Evolutionary conservation across 352 stramenopile species (phyloP).

Genomic region (Phytophthora citricola): DNA sequence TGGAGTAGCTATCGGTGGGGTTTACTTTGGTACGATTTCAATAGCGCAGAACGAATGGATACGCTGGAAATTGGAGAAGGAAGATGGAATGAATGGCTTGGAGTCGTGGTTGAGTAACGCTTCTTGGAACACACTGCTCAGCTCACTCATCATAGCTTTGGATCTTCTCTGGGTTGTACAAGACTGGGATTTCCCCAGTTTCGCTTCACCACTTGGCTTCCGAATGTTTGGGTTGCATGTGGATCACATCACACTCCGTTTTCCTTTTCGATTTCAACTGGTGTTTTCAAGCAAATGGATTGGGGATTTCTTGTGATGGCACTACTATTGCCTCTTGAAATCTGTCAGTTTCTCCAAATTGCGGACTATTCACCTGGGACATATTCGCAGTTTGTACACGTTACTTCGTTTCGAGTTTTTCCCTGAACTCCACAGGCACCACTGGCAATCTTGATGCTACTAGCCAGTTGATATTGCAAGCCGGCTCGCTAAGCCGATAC

Average conservation of each 20-base stretch:
- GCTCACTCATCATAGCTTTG: slow-evolving; percentile 42
- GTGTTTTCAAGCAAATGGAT: slow-evolving; percentile 59
- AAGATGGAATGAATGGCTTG: slow-evolving; percentile 3
- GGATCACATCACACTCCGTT: slow-evolving; percentile 34
- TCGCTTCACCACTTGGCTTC: slow-evolving; percentile 39
- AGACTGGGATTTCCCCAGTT: slow-evolving; percentile 58
- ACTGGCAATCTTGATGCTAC: slow-evolving; percentile 11
- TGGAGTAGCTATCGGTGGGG: slow-evolving; percentile 30
- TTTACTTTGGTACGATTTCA: slow-evolving; percentile 38
- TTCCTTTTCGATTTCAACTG: slow-evolving; percentile 23
- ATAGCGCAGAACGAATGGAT: slow-evolving; percentile 36
- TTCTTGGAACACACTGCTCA: slow-evolving; percentile 47
- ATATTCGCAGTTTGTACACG: slow-evolving; percentile 45
- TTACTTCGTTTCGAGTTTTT: slow-evolving; percentile 36
- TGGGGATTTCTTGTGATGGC: slow-evolving; percentile 56
- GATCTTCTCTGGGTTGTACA: slow-evolving; percentile 64
- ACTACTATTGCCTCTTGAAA: slow-evolving; percentile 55
- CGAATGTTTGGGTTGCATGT: slow-evolving; percentile 51
- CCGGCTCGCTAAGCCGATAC: slow-evolving; percentile 57
- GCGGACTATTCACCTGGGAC: slow-evolving; percentile 39
- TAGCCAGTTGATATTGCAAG: slow-evolving; percentile 32
- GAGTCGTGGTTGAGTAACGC: slow-evolving; percentile 44
- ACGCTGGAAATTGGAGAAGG: slow-evolving; percentile 21
- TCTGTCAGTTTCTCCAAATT: slow-evolving; percentile 58
- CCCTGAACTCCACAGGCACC: slow-evolving; percentile 12